Conservation (phyloP, 108 stramenopile genomes). For the Conticribra guillardii region DNA sequence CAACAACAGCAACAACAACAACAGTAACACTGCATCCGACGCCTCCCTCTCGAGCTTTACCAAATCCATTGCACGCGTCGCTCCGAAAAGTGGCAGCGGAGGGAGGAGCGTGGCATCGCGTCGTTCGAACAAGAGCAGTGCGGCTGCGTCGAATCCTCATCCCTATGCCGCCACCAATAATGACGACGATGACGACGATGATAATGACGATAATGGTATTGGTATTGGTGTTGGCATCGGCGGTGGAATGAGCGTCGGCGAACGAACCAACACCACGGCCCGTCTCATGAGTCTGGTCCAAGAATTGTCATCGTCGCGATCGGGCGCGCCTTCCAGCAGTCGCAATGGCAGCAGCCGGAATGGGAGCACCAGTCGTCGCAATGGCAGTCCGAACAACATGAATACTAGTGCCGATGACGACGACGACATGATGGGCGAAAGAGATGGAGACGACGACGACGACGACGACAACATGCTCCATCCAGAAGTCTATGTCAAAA, state of each 20-base stretch:
- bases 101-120: neutral
- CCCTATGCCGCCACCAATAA: neutral
- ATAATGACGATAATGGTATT: neutral
- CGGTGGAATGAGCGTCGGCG: neutral
- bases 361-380: neutral
- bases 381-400: no score
- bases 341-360: neutral
- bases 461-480: neutral
- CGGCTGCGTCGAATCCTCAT: neutral
- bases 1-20: neutral
- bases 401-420: neutral
- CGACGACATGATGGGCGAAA: neutral
- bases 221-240: no score
- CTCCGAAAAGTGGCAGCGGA: neutral
- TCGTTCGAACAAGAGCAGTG: no score
- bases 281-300: slow-evolving; percentile 7
- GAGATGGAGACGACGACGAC: neutral
- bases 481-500: neutral
- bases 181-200: neutral
- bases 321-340: neutral
- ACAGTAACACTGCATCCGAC: slow-evolving; percentile 13
- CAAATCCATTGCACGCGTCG: slow-evolving; percentile 39
- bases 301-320: neutral
- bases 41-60: slow-evolving; percentile 45
- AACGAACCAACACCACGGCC: slow-evolving; percentile 19